Conservation (phyloP, 2,329 filamentous ascomycete species). For the Fusarium robinianum region DNA sequence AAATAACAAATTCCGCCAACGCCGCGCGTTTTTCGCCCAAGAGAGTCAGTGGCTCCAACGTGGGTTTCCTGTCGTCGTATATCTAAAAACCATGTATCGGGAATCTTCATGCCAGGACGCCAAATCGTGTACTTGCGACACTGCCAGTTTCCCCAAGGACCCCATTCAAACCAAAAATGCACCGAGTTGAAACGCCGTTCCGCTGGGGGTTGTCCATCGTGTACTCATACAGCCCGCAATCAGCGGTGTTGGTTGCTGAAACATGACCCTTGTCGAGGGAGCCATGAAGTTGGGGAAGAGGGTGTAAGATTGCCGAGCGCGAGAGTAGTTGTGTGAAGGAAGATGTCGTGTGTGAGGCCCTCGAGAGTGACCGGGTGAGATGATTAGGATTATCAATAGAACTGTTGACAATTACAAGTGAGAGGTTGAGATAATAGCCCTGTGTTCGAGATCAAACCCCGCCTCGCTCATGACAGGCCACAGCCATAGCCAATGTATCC, state of each 20-base stretch:
- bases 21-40: slow-evolving; percentile 30
- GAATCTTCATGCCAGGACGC: slow-evolving; percentile 28
- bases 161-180: slow-evolving; percentile 17
- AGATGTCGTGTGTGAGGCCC: slow-evolving; percentile 1
- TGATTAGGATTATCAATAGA: slow-evolving; percentile 35
- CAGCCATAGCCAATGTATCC: slow-evolving; percentile 59
- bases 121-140: slow-evolving; percentile 33
- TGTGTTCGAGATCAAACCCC: no score
- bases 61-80: slow-evolving; percentile 29
- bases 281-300: slow-evolving; percentile 6
- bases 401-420: slow-evolving; percentile 2
- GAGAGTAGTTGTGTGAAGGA: slow-evolving; percentile 2
- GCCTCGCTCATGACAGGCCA: slow-evolving; percentile 55
- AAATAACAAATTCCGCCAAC: slow-evolving; percentile 27
- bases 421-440: no score
- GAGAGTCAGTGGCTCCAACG: slow-evolving; percentile 16
- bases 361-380: slow-evolving; percentile 1
- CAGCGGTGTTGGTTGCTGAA: slow-evolving; percentile 11
- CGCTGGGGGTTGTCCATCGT: slow-evolving; percentile 21
- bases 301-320: slow-evolving; percentile 5
- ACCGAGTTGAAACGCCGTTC: slow-evolving; percentile 22
- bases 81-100: slow-evolving; percentile 29
- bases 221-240: slow-evolving; percentile 31
- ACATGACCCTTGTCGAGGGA: slow-evolving; percentile 14
- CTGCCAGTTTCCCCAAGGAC: slow-evolving; percentile 22